Conservation (phyloP, 176 grass and related monocot species). For the Urochloa ruziziensis region DNA sequence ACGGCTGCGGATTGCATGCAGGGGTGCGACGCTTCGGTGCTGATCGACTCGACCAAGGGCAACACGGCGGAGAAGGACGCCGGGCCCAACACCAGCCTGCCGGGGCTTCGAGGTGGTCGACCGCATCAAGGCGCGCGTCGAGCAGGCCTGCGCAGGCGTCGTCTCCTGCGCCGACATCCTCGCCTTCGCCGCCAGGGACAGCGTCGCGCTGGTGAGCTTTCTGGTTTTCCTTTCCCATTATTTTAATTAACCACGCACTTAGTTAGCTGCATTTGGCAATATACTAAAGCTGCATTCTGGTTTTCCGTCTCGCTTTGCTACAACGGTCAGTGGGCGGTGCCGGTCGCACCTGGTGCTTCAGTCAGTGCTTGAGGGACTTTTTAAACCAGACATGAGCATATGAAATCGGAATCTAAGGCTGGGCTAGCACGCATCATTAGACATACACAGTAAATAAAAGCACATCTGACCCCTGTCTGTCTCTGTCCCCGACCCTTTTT, state of each 20-base stretch:
- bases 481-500: conserved; percentile 2
- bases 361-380: background rate
- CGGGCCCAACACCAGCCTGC: conserved; percentile 68
- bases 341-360: background rate
- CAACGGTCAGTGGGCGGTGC: background rate
- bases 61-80: conserved; percentile 91
- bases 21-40: conserved; percentile 85
- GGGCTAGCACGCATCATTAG: background rate
- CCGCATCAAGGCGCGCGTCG: conserved; percentile 59
- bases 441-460: conserved; percentile 16
- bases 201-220: conserved; percentile 53
- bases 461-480: background rate
- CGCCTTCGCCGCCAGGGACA: conserved; percentile 87
- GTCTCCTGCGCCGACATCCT: conserved; percentile 95
- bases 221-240: no score
- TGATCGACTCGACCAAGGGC: conserved; percentile 63
- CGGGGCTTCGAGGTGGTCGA: conserved; percentile 80
- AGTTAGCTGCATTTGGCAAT: background rate
- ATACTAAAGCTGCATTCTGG: conserved; percentile 9
- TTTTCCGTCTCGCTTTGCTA: conserved; percentile 15
- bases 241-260: background rate
- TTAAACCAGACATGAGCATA: conserved; percentile 28
- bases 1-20: background rate
- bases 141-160: conserved; percentile 63
- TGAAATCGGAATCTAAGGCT: conserved; percentile 28